These are phyloP conservation scores for Colletotrichum sojae DNA, from an alignment of 2,329 filamentous ascomycete genomes.

Conservation along the genomic window DNA sequence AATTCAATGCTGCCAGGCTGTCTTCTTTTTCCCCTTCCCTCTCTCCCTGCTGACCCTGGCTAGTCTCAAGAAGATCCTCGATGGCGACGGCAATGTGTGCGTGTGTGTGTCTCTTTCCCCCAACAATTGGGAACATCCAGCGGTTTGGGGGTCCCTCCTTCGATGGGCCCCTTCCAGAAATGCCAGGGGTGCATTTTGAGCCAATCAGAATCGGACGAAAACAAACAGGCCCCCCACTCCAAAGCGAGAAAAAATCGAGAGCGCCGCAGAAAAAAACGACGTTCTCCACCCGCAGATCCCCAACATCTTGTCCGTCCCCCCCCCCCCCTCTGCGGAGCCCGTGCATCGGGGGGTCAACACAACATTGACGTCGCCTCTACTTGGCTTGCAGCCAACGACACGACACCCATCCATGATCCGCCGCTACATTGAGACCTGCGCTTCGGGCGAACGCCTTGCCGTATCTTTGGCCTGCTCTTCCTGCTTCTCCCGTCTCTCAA, in stretches of 20 bases:
- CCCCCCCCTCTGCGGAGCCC: conserved; percentile 26
- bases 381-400: not conserved
- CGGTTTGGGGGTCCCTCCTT: conserved; percentile 35
- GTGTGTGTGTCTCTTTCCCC: conserved; percentile 27
- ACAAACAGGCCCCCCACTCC: conserved; percentile 28
- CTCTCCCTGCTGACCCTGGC: not conserved
- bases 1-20: conserved; percentile 13
- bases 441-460: conserved; percentile 22
- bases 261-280: conserved; percentile 34
- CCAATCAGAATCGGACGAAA: conserved; percentile 25
- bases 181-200: conserved; percentile 28
- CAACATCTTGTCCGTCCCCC: conserved; percentile 58
- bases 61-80: conserved; percentile 1
- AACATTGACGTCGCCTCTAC: conserved; percentile 11
- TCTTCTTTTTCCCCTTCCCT: not conserved
- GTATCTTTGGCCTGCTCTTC: not conserved
- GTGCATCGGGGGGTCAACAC: conserved; percentile 19
- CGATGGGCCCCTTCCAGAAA: conserved; percentile 38
- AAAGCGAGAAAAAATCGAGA: conserved; percentile 3
- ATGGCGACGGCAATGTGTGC: conserved; percentile 23
- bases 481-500: conserved; percentile 13
- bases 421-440: not conserved
- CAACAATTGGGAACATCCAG: conserved; percentile 39
- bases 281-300: conserved; percentile 56
- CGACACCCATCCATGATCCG: too few species aligned